A percentile compares a stretch with the other conserved stretches of the same genome.
These are phyloP conservation scores for Arabidopsis lyrata DNA, from an alignment of 441 rosid species.

Conservation along the genomic window DNA sequence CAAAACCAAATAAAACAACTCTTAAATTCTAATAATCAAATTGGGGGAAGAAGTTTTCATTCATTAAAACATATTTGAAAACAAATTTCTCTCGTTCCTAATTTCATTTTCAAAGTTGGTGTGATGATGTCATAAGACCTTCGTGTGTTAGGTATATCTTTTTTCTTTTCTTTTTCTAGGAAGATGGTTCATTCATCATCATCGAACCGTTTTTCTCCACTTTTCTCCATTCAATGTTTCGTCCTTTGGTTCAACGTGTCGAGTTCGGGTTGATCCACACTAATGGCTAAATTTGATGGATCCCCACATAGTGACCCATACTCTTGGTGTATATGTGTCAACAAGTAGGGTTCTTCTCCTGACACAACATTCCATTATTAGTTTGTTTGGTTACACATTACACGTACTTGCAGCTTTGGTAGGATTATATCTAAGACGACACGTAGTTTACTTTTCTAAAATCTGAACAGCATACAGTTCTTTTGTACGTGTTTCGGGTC, in stretches of 20 bases:
- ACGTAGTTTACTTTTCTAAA: conserved; percentile 25
- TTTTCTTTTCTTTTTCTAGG: conserved; percentile 11
- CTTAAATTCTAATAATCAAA: conserved; percentile 4
- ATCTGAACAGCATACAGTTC: conserved; percentile 18
- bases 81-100: conserved; percentile 19
- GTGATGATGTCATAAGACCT: conserved; percentile 41
- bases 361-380: conserved; percentile 44
- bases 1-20: conserved; percentile 18
- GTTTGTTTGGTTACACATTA: conserved; percentile 37
- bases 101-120: conserved; percentile 35
- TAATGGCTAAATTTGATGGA: conserved; percentile 40
- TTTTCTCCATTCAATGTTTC: conserved; percentile 43
- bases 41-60: background rate
- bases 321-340: conserved; percentile 40
- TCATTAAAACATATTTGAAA: background rate
- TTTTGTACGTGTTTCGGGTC: background rate
- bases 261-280: conserved; percentile 43
- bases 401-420: conserved; percentile 19
- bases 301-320: conserved; percentile 36
- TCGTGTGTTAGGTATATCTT: conserved; percentile 32
- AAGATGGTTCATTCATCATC: conserved; percentile 45
- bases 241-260: conserved; percentile 45
- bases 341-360: conserved; percentile 35
- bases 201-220: conserved; percentile 42
- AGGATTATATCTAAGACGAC: conserved; percentile 20